phyloP scores from a whole-genome alignment of 345 rosid genomes.

The Mallotus nudiflorus region DNA sequence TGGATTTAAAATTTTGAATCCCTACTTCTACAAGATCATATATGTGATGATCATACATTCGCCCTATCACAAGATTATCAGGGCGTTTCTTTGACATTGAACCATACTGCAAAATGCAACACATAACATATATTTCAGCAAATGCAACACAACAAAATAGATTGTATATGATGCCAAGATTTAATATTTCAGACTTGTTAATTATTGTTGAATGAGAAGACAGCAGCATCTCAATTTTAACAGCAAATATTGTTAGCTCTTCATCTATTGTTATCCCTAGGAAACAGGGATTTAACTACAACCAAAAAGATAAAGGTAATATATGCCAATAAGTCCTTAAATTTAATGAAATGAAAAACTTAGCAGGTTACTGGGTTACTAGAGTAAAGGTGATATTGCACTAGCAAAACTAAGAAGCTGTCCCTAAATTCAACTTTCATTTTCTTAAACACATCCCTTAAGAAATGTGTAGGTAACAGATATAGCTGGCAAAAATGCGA shows the following conservation, averaged over 20 bases:
- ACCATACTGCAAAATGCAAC: conserved; percentile 59
- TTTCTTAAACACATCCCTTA: too few relatives aligned
- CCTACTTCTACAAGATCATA: conserved; percentile 95
- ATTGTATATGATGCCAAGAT: neutral
- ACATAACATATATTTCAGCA: neutral
- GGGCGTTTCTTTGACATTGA: conserved; percentile 93
- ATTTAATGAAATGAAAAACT: neutral
- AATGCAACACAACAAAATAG: neutral
- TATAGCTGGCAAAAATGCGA: too few relatives aligned
- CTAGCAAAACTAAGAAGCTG: too few relatives aligned
- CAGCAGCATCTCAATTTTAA: neutral
- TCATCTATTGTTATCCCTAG: neutral
- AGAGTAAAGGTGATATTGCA: too few relatives aligned
- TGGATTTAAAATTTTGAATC: conserved; percentile 74
- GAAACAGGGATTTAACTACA: neutral
- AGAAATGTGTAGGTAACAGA: too few relatives aligned
- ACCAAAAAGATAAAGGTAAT: neutral
- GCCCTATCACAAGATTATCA: conserved; percentile 78
- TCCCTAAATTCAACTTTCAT: too few relatives aligned
- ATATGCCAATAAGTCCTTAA: neutral
- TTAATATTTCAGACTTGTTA: neutral
- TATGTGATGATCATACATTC: conserved; percentile 79
- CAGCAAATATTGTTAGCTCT: neutral
- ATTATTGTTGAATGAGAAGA: neutral
- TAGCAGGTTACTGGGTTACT: neutral